These are phyloP conservation scores for Diddensiella santjacobensis DNA, from an alignment of 805 yeast species.

Conservation along the genomic window DNA sequence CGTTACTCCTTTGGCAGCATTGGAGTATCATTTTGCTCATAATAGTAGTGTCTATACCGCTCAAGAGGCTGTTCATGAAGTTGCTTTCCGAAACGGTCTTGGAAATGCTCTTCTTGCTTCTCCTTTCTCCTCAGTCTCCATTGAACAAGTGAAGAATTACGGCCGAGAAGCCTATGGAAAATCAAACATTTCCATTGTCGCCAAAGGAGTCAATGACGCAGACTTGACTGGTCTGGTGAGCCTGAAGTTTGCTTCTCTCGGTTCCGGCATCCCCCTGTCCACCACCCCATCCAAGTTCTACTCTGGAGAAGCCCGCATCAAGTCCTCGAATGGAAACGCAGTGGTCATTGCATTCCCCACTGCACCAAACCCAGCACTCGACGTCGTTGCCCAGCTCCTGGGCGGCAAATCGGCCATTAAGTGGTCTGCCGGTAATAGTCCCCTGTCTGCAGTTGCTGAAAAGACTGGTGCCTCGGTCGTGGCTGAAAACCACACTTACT, in stretches of 20 bases:
- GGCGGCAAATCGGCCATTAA: conserved; percentile 49
- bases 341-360: conserved; percentile 84
- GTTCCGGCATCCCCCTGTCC: conserved; percentile 54
- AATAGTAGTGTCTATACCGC: conserved; percentile 56
- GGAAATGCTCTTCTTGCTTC: conserved; percentile 80
- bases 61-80: conserved; percentile 70
- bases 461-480: conserved; percentile 45
- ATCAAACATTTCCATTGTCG: conserved; percentile 67
- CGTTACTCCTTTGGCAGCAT: conserved; percentile 71
- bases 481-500: conserved; percentile 57
- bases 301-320: conserved; percentile 59
- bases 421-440: conserved; percentile 49
- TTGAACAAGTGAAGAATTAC: conserved; percentile 62
- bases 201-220: conserved; percentile 65
- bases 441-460: conserved; percentile 44
- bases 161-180: conserved; percentile 66
- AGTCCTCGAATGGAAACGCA: conserved; percentile 61
- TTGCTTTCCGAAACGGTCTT: conserved; percentile 81
- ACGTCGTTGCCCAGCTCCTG: conserved; percentile 67
- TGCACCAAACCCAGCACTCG: conserved; percentile 52
- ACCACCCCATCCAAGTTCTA: conserved; percentile 43
- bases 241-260: conserved; percentile 55
- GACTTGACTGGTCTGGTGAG: conserved; percentile 67
- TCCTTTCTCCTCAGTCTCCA: conserved; percentile 52
- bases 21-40: conserved; percentile 48